Conservation (phyloP, 2,329 filamentous ascomycete species). For the Dendryphion nanum region DNA sequence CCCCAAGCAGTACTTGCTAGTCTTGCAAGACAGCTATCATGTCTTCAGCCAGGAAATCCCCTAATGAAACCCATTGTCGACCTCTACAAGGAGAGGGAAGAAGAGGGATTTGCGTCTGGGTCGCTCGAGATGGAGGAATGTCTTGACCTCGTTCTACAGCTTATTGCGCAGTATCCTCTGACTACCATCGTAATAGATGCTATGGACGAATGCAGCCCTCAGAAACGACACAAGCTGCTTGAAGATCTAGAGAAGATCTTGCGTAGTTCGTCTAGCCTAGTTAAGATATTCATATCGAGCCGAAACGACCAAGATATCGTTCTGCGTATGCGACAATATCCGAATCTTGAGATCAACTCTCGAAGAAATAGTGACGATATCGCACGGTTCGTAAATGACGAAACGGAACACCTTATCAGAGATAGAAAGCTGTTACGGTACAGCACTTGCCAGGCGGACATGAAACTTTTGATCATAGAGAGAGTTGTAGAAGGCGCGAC, state of each 20-base stretch:
- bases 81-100: constrained; percentile 12
- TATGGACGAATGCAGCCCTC: constrained; percentile 34
- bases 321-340: constrained; percentile 13
- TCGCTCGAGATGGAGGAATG: constrained; percentile 11
- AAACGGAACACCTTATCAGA: constrained; percentile 10
- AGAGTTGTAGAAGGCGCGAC: constrained; percentile 17
- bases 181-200: constrained; percentile 36
- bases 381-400: constrained; percentile 15
- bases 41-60: constrained; percentile 9
- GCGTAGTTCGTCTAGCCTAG: neutral
- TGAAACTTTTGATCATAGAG: constrained; percentile 17
- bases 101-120: constrained; percentile 13
- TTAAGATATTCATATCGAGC: constrained; percentile 14
- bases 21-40: constrained; percentile 15
- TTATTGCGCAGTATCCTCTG: constrained; percentile 14
- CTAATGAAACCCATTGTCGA: constrained; percentile 9
- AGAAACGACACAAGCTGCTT: constrained; percentile 17
- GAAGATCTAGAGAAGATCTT: constrained; percentile 12
- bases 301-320: constrained; percentile 25
- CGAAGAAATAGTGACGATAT: constrained; percentile 28
- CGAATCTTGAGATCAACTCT: constrained; percentile 25
- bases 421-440: constrained; percentile 10
- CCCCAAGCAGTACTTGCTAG: constrained; percentile 15
- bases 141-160: constrained; percentile 16
- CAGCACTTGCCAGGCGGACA: constrained; percentile 9